A percentile compares a stretch with the other conserved stretches of the same genome.
Conservation (phyloP, 2,329 filamentous ascomycete species). For the Amylocarpus encephaloides region DNA sequence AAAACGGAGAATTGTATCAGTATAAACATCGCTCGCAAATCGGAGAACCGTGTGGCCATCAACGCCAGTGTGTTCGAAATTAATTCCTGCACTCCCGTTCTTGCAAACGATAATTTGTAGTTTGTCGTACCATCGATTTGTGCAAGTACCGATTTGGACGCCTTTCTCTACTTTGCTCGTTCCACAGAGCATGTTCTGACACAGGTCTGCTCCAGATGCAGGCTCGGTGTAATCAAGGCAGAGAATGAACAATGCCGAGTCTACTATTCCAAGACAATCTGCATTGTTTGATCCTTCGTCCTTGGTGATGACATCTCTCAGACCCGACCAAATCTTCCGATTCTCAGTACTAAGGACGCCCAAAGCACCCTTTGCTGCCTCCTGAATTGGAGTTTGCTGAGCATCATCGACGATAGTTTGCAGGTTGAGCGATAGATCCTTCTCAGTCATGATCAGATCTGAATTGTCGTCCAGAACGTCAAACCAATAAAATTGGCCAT, state of each 20-base stretch:
- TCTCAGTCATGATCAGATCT: constrained; percentile 95
- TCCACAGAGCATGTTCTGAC: constrained; percentile 97
- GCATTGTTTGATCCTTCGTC: constrained; percentile 90
- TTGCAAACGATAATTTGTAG: constrained; percentile 98
- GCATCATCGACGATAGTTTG: constrained; percentile 91
- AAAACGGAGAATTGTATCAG: constrained; percentile 93
- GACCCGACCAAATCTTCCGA: constrained; percentile 87
- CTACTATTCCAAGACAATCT: constrained; percentile 91
- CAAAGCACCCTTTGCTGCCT: constrained; percentile 89
- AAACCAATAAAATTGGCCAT: constrained; percentile 98
- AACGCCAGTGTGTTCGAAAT: constrained; percentile 97
- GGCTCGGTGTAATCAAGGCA: constrained; percentile 93
- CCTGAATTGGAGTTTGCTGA: constrained; percentile 79
- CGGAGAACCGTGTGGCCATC: constrained; percentile 95
- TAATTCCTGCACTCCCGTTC: constrained; percentile 96
- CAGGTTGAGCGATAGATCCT: constrained; percentile 84
- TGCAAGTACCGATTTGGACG: constrained; percentile 94
- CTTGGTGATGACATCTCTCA: constrained; percentile 79
- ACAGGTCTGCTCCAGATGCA: constrained; percentile 71
- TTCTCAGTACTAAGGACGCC: constrained; percentile 96
- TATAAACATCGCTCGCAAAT: constrained; percentile 94
- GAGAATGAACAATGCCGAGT: constrained; percentile 86
- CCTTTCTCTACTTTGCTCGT: constrained; percentile 87
- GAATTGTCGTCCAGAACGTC: constrained; percentile 92
- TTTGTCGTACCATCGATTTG: constrained; percentile 99